Conservation (phyloP, 371 early-diverging fungal species). For the Saksenaea oblongispora region DNA sequence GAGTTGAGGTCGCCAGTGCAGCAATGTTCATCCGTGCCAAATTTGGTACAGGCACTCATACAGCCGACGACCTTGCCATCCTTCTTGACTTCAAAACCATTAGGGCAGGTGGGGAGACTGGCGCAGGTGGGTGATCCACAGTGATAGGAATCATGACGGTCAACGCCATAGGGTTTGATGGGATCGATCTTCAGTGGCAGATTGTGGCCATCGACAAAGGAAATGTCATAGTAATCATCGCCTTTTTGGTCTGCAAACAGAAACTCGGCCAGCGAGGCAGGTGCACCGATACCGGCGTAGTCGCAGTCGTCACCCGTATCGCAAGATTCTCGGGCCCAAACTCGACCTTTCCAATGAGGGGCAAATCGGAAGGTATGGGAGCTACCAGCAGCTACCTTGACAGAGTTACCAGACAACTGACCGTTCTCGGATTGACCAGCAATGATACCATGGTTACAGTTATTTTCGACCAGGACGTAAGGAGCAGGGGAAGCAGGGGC, state of each 20-base stretch:
- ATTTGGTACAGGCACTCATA: constrained; percentile 41
- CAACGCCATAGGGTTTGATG: background rate
- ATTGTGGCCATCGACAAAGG: constrained; percentile 44
- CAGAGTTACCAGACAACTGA: constrained; percentile 6
- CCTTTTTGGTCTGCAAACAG: constrained; percentile 14
- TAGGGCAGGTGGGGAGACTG: constrained; percentile 27
- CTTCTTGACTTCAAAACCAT: constrained; percentile 16
- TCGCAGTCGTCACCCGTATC: constrained; percentile 19
- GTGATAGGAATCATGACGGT: constrained; percentile 15
- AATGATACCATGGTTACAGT: constrained; percentile 9
- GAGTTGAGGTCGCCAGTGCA: constrained; percentile 37
- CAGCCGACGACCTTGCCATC: constrained; percentile 29
- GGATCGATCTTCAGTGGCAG: constrained; percentile 32
- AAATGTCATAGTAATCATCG: constrained; percentile 38
- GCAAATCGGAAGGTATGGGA: constrained; percentile 10
- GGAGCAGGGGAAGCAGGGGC: constrained; percentile 12
- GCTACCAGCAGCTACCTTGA: constrained; percentile 6
- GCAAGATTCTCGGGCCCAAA: constrained; percentile 33
- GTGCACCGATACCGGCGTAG: constrained; percentile 27
- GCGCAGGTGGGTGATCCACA: constrained; percentile 30
- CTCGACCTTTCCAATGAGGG: constrained; percentile 26
- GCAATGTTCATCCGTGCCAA: constrained; percentile 37
- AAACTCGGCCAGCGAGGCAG: constrained; percentile 37
- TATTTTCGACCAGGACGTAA: constrained; percentile 15
- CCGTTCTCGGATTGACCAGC: constrained; percentile 17